These are phyloP conservation scores for Leptographium galeiforme DNA, from an alignment of 2,329 filamentous ascomycete species.

Conservation along the genomic window DNA sequence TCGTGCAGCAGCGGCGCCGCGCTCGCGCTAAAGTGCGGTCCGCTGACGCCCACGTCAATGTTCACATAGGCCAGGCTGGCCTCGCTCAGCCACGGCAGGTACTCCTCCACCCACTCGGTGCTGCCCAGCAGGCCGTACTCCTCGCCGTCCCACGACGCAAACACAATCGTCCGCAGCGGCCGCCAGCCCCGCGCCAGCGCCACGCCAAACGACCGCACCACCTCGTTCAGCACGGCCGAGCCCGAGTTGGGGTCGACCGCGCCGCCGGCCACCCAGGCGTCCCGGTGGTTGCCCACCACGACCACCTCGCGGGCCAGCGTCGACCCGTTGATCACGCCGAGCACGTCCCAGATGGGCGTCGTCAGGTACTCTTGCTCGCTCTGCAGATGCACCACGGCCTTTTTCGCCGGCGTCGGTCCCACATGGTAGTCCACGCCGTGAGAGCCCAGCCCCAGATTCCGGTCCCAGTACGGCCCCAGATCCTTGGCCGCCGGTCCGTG, in stretches of 20 bases:
- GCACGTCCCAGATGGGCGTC: slow-evolving; percentile 79
- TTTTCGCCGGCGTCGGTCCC: slow-evolving; percentile 60
- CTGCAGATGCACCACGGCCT: slow-evolving; percentile 53
- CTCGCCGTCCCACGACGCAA: slow-evolving; percentile 71
- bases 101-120: slow-evolving; percentile 90
- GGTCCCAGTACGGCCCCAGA: slow-evolving; percentile 58
- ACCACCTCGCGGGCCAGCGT: slow-evolving; percentile 67
- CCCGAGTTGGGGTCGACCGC: slow-evolving; percentile 73
- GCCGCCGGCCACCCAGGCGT: slow-evolving; percentile 61
- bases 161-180: slow-evolving; percentile 79
- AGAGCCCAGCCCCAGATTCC: slow-evolving; percentile 58
- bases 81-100: slow-evolving; percentile 62
- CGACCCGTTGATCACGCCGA: slow-evolving; percentile 82
- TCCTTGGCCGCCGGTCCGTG: slow-evolving; percentile 67
- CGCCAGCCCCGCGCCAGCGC: slow-evolving; percentile 64
- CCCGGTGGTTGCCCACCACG: slow-evolving; percentile 70
- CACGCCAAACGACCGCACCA: slow-evolving; percentile 58
- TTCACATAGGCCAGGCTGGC: slow-evolving; percentile 75
- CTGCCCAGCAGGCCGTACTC: slow-evolving; percentile 79
- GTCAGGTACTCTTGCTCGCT: slow-evolving; percentile 75
- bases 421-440: slow-evolving; percentile 77
- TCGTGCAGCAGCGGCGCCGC: slow-evolving; percentile 67
- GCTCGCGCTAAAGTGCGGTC: slow-evolving; percentile 47
- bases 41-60: slow-evolving; percentile 61
- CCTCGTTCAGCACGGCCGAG: slow-evolving; percentile 66